Conservation (phyloP, 2,329 filamentous ascomycete species). For the Penicillium aurantiogriseum region DNA sequence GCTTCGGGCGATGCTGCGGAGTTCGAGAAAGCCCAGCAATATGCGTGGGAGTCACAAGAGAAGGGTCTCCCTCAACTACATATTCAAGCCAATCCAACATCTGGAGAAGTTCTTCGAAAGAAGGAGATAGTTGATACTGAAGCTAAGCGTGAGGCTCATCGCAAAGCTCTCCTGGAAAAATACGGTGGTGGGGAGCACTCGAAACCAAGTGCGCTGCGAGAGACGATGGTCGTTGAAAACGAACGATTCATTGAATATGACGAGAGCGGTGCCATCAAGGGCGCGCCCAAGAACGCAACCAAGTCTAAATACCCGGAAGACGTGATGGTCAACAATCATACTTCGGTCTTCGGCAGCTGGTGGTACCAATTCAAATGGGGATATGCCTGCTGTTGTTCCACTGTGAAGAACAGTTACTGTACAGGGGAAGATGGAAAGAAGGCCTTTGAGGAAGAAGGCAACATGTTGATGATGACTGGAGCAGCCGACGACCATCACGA, state of each 20-base stretch:
- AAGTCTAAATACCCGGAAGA: constrained; percentile 94
- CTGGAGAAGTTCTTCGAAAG: constrained; percentile 79
- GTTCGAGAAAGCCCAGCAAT: constrained; percentile 83
- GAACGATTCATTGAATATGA: constrained; percentile 94
- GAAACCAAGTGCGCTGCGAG: constrained; percentile 61
- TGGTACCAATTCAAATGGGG: constrained; percentile 96
- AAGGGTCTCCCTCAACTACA: constrained; percentile 76
- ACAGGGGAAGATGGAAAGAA: constrained; percentile 84
- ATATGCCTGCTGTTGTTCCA: constrained; percentile 91
- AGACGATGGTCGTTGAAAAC: constrained; percentile 71
- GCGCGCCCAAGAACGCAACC: constrained; percentile 69
- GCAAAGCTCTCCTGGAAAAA: constrained; percentile 72
- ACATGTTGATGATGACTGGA: constrained; percentile 51
- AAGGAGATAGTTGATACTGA: constrained; percentile 74
- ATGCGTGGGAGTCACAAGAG: constrained; percentile 96
- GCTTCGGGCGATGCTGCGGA: constrained; percentile 88
- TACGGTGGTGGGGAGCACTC: constrained; percentile 72
- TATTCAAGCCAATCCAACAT: constrained; percentile 93
- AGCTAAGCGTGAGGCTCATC: constrained; percentile 64
- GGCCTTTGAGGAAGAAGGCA: constrained; percentile 75
- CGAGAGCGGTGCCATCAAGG: constrained; percentile 83
- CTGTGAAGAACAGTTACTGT: constrained; percentile 95
- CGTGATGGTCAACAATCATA: constrained; percentile 85
- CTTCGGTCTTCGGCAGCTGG: constrained; percentile 93
- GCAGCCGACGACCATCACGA: constrained; percentile 18